Conservation (phyloP, 768 basidiomycete genomes). For the Psilocybe subaeruginosa region DNA sequence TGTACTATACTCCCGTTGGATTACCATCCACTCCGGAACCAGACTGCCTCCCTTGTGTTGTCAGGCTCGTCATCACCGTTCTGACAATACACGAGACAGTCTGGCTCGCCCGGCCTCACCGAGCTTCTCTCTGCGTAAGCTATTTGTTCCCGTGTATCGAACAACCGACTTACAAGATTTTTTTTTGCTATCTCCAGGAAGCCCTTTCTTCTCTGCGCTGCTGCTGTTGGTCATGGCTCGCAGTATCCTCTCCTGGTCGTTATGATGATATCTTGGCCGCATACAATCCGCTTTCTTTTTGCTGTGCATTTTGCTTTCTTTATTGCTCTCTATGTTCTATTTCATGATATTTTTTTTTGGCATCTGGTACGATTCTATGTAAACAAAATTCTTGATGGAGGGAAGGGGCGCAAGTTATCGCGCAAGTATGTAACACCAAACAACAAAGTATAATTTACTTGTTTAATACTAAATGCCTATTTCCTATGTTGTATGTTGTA, state of each 20-base stretch:
- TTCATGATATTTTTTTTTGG: neutral
- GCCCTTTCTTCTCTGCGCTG: neutral
- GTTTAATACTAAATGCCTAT: neutral
- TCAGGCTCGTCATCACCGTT: neutral
- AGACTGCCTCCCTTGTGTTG: neutral
- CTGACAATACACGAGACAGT: neutral
- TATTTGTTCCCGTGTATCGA: neutral
- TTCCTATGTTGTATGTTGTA: slow-evolving; percentile 1
- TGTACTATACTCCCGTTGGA: neutral
- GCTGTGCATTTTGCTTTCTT: neutral
- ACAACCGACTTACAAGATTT: neutral
- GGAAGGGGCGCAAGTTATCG: too few relatives aligned
- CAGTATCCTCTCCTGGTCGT: too few relatives aligned
- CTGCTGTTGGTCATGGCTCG: too few relatives aligned
- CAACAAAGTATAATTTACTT: neutral
- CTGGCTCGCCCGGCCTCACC: neutral
- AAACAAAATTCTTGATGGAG: neutral
- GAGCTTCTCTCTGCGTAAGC: neutral
- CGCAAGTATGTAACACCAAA: too few relatives aligned
- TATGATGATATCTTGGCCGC: too few relatives aligned
- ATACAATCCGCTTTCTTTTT: neutral
- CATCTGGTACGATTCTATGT: neutral
- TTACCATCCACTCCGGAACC: neutral
- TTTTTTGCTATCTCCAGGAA: neutral
- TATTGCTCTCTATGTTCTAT: slow-evolving; percentile 11